phyloP scores from a whole-genome alignment of 202 grass and related monocot species.

The Setaria viridis region DNA sequence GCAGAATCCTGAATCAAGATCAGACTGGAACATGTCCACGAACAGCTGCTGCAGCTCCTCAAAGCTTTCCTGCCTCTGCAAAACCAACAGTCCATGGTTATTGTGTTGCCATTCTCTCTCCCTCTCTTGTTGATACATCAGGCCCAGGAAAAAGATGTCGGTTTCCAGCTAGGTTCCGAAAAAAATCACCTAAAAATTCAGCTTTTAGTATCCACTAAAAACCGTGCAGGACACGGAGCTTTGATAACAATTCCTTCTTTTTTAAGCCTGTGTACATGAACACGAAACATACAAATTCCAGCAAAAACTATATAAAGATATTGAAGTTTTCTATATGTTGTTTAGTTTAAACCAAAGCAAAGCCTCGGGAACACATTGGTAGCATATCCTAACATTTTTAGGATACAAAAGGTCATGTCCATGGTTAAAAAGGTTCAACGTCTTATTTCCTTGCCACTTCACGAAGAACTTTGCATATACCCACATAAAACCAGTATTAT shows the following conservation, averaged over 20 bases:
- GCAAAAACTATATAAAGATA: constrained; percentile 4
- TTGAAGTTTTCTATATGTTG: constrained; percentile 12
- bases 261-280: constrained; percentile 45
- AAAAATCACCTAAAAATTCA: constrained; percentile 51
- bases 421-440: background rate
- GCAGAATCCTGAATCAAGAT: constrained; percentile 72
- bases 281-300: constrained; percentile 39
- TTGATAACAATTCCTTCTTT: constrained; percentile 49
- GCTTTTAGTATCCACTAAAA: constrained; percentile 42
- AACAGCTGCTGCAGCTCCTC: constrained; percentile 94
- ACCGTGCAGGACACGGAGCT: constrained; percentile 37
- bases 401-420: background rate
- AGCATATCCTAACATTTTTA: background rate
- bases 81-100: constrained; percentile 43
- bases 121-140: constrained; percentile 36
- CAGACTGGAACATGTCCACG: constrained; percentile 91
- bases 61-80: constrained; percentile 85
- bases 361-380: background rate
- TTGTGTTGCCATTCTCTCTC: background rate
- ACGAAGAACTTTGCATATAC: background rate
- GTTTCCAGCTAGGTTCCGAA: constrained; percentile 29
- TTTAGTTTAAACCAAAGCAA: constrained; percentile 22
- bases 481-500: background rate
- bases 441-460: background rate
- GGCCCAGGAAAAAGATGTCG: background rate